Evolutionary conservation across 805 yeast species (phyloP).

Genomic region (Pichia deserticola): DNA sequence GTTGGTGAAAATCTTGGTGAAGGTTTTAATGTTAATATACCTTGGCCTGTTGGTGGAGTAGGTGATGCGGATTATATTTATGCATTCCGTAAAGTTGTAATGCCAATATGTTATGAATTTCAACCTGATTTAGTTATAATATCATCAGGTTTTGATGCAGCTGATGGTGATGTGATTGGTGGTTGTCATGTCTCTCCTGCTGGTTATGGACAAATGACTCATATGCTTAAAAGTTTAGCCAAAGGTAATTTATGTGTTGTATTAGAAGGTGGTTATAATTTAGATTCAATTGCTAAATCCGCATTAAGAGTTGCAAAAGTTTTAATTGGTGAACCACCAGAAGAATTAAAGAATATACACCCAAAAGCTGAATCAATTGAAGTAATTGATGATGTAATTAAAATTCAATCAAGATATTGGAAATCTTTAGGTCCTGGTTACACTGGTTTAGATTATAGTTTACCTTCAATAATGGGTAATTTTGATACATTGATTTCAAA

Average conservation of each 20-base stretch:
- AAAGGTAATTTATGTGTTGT: constrained; percentile 84
- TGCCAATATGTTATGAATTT: constrained; percentile 86
- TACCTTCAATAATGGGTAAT: constrained; percentile 26
- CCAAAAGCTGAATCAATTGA: constrained; percentile 75
- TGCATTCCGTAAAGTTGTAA: constrained; percentile 76
- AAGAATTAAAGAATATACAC: constrained; percentile 51
- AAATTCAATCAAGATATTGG: constrained; percentile 83
- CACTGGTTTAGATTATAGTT: constrained; percentile 27
- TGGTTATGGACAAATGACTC: constrained; percentile 96
- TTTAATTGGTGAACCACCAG: constrained; percentile 93
- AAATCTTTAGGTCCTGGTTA: constrained; percentile 68
- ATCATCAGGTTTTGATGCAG: constrained; percentile 97
- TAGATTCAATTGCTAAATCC: constrained; percentile 82
- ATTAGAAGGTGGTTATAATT: constrained; percentile 93
- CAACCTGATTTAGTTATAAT: constrained; percentile 89
- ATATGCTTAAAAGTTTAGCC: constrained; percentile 79
- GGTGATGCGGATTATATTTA: constrained; percentile 93
- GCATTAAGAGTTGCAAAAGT: constrained; percentile 91
- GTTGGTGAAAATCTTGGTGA: constrained; percentile 82
- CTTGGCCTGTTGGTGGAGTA: constrained; percentile 90
- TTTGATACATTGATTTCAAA: constrained; percentile 32
- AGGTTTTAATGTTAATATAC: constrained; percentile 84
- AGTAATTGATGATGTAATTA: constrained; percentile 73
- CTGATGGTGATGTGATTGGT: constrained; percentile 95
- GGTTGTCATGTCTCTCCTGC: constrained; percentile 94